These are phyloP conservation scores for Inga laurina DNA, from an alignment of 306 rosid species.

Conservation along the genomic window DNA sequence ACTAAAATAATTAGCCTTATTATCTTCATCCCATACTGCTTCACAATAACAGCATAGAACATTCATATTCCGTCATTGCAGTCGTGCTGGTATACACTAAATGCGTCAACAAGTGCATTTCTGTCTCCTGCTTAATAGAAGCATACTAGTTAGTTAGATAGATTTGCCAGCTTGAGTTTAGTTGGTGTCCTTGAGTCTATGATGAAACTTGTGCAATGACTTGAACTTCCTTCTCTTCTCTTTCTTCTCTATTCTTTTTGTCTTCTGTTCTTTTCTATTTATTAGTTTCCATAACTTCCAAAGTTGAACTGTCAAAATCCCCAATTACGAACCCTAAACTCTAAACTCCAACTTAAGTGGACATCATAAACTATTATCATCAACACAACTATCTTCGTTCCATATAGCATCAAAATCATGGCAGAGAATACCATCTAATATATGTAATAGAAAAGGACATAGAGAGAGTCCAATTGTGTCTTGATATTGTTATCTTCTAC, in stretches of 20 bases:
- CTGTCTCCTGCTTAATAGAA: neutral
- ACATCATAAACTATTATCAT: neutral
- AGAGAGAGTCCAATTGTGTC: neutral
- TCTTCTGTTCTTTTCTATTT: neutral
- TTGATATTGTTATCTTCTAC: neutral
- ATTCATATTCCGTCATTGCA: neutral
- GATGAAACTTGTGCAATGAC: neutral
- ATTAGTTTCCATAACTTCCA: neutral
- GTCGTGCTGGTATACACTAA: neutral
- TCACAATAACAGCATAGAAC: neutral
- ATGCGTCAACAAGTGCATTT: neutral
- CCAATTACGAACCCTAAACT: neutral
- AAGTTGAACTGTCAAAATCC: neutral
- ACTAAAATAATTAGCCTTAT: neutral
- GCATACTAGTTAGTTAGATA: neutral
- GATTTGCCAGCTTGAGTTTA: neutral
- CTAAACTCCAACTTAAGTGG: neutral
- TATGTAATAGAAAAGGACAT: neutral
- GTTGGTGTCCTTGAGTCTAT: neutral
- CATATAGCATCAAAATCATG: neutral
- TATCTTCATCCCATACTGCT: neutral
- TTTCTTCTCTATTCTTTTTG: neutral
- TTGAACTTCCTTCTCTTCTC: neutral
- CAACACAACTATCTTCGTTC: neutral
- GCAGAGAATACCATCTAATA: neutral